phyloP scores from a whole-genome alignment of 1,139 yeast genomes.

The Hanseniaspora sp. region DNA sequence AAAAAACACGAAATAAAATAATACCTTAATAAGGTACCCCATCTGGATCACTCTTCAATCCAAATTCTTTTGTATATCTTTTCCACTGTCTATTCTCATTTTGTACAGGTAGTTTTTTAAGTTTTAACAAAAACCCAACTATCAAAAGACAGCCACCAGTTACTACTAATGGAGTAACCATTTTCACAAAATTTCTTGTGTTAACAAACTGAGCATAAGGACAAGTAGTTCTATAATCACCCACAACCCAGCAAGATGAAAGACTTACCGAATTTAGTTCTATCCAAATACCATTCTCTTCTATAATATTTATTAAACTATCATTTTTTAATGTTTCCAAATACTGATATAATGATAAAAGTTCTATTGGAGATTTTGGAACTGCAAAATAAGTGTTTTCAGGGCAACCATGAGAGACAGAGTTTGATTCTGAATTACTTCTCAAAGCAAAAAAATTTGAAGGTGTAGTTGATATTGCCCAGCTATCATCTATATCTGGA shows the following conservation, averaged over 20 bases:
- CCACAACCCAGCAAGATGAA: conserved; percentile 71
- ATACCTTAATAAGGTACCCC: conserved; percentile 48
- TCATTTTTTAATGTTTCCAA: neutral
- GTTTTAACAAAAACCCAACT: conserved; percentile 33
- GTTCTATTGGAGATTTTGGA: conserved; percentile 48
- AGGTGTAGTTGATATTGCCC: conserved; percentile 27
- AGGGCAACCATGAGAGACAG: conserved; percentile 36
- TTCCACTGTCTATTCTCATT: conserved; percentile 50
- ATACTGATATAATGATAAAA: neutral
- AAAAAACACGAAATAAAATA: neutral
- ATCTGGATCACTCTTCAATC: conserved; percentile 42
- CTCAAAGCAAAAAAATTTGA: conserved; percentile 45
- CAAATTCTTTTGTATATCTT: conserved; percentile 35
- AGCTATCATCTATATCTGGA: conserved; percentile 40
- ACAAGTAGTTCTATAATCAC: conserved; percentile 69
- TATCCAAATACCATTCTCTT: conserved; percentile 51
- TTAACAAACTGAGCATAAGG: conserved; percentile 57
- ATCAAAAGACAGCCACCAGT: conserved; percentile 43
- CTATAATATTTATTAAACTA: conserved; percentile 17
- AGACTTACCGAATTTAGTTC: conserved; percentile 72
- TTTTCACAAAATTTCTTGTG: conserved; percentile 45
- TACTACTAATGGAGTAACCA: conserved; percentile 56
- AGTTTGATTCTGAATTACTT: conserved; percentile 18
- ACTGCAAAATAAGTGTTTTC: conserved; percentile 41
- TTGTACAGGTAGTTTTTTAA: conserved; percentile 40